Percentiles rank a stretch among this genome's conserved stretches.
phyloP scores from a whole-genome alignment of 2,329 filamentous ascomycete genomes.

The Ceratocystis diversiconidia region DNA sequence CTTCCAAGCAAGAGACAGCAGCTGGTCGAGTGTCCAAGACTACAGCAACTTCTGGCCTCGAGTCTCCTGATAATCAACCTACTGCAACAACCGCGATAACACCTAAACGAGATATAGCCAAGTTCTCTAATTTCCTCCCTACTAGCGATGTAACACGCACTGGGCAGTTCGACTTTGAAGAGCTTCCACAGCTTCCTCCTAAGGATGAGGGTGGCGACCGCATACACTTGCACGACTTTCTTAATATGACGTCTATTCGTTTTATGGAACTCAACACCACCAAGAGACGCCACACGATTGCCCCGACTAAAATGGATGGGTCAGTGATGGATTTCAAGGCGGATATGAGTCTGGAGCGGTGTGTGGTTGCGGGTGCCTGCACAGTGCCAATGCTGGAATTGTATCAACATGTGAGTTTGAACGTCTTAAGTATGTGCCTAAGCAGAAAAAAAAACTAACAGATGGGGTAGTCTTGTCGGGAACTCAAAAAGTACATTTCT shows the following conservation, averaged over 20 bases:
- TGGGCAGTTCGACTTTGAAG: slow-evolving; percentile 28
- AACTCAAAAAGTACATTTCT: slow-evolving; percentile 92
- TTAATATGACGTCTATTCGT: slow-evolving; percentile 88
- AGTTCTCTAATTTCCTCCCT: slow-evolving; percentile 8
- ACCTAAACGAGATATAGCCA: slow-evolving; percentile 11
- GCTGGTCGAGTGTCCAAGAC: slow-evolving; percentile 45
- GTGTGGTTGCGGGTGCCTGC: slow-evolving; percentile 77
- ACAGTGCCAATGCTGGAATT: slow-evolving; percentile 86
- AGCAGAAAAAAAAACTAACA: slow-evolving; percentile 5
- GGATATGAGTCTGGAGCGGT: slow-evolving; percentile 53
- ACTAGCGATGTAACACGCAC: slow-evolving; percentile 22
- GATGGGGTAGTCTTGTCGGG: slow-evolving; percentile 63
- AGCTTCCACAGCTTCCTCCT: slow-evolving; percentile 23
- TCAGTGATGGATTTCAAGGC: slow-evolving; percentile 31
- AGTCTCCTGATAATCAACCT: slow-evolving; percentile 31
- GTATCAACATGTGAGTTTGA: slow-evolving; percentile 44
- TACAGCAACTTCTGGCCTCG: slow-evolving; percentile 25
- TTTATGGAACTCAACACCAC: slow-evolving; percentile 99
- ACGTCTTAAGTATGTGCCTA: not conserved
- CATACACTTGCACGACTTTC: slow-evolving; percentile 80
- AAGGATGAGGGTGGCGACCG: slow-evolving; percentile 37
- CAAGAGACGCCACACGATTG: slow-evolving; percentile 74
- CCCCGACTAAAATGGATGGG: slow-evolving; percentile 36
- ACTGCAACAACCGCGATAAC: slow-evolving; percentile 36
- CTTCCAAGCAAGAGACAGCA: slow-evolving; percentile 50